These are phyloP conservation scores for Acanthamoeba quina DNA, from an alignment of 208 protist genomes.

Conservation along the genomic window DNA sequence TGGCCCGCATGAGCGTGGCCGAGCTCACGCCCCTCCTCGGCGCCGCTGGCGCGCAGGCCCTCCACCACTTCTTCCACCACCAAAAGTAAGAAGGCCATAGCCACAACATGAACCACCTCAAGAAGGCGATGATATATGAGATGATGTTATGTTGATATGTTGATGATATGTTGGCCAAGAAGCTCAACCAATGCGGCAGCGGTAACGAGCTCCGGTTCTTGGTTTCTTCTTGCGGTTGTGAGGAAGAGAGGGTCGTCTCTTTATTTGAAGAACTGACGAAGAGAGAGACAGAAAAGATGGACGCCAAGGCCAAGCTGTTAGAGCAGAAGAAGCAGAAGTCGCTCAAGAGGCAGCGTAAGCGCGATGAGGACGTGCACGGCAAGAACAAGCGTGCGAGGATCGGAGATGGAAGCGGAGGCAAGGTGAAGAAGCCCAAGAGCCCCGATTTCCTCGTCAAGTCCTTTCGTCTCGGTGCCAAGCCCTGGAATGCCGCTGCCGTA, in stretches of 20 bases:
- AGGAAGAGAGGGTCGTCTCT: too few species aligned
- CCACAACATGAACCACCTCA: too few species aligned
- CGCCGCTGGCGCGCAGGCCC: not conserved
- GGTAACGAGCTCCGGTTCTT: too few species aligned
- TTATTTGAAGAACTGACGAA: not conserved
- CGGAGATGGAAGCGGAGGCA: not conserved
- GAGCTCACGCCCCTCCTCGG: constrained; percentile 41
- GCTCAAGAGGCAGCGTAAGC: constrained; percentile 28
- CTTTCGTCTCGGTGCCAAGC: constrained; percentile 4
- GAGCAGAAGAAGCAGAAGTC: constrained; percentile 22
- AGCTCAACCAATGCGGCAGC: too few species aligned
- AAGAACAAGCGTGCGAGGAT: not conserved
- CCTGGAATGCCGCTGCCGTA: not conserved
- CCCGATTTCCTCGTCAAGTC: constrained; percentile 34
- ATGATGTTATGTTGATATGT: too few species aligned
- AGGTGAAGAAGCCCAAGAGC: constrained; percentile 31
- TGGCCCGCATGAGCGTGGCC: not conserved
- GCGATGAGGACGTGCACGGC: not conserved
- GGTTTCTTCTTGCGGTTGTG: too few species aligned
- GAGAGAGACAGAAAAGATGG: not conserved
- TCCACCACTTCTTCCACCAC: constrained; percentile 44
- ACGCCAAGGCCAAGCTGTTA: constrained; percentile 1
- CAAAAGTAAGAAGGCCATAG: not conserved
- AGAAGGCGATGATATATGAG: too few species aligned
- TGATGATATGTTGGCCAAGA: too few species aligned